These are phyloP conservation scores for Hippophae tibetana DNA, from an alignment of 306 rosid species.

Conservation along the genomic window DNA sequence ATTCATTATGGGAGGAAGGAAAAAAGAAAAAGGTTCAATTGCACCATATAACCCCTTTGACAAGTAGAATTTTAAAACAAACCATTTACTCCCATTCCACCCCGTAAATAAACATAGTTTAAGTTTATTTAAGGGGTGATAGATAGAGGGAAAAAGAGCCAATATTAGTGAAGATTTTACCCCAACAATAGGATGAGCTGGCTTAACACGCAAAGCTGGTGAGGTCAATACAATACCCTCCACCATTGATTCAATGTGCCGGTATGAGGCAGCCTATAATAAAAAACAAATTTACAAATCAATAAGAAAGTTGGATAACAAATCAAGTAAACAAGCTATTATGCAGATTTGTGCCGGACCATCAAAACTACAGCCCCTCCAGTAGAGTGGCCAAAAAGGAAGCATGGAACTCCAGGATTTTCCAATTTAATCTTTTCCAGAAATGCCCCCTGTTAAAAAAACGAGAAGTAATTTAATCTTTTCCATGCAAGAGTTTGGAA, in stretches of 20 bases:
- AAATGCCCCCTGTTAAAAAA: conserved; percentile 62
- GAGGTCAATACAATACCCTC: conserved; percentile 89
- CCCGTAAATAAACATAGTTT: too few relatives aligned
- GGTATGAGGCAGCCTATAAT: conserved; percentile 52
- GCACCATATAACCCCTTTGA: too few relatives aligned
- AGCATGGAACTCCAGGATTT: conserved; percentile 89
- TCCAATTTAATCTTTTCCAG: conserved; percentile 71
- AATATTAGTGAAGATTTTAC: conserved; percentile 35
- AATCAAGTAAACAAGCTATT: not conserved
- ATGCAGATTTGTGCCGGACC: conserved; percentile 26
- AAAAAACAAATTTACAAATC: conserved; percentile 8
- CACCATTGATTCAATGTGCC: conserved; percentile 54
- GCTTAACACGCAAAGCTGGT: conserved; percentile 92
- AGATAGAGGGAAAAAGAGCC: not conserved
- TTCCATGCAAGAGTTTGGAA: conserved; percentile 27
- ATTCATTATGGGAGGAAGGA: too few relatives aligned
- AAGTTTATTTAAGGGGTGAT: too few relatives aligned
- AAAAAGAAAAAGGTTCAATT: too few relatives aligned
- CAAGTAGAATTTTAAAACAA: too few relatives aligned
- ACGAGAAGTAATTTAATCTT: conserved; percentile 33
- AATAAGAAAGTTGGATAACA: conserved; percentile 1
- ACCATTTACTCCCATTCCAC: too few relatives aligned
- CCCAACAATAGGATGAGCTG: conserved; percentile 88
- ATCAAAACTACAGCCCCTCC: conserved; percentile 97
- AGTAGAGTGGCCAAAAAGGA: conserved; percentile 98